Evolutionary conservation across 2,329 filamentous ascomycete species (phyloP).

Genomic region (Hypoxylon rubiginosum): DNA sequence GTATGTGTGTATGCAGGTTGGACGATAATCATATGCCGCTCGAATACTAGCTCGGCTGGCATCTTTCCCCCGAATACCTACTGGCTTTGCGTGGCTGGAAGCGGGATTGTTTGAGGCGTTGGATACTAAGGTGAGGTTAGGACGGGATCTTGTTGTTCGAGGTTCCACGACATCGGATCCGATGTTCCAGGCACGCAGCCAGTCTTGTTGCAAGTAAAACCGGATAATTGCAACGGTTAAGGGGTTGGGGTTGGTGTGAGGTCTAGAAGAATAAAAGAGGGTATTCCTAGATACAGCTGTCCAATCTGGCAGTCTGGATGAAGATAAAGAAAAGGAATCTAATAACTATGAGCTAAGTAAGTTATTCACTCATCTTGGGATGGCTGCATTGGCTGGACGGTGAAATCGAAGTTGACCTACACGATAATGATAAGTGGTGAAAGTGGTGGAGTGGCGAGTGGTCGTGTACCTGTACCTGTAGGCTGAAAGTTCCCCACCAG

Average conservation of each 20-base stretch:
- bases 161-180: conserved; percentile 38
- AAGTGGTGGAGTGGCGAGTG: not conserved
- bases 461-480: too few species aligned
- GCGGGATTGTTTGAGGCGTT: conserved; percentile 14
- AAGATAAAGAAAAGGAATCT: conserved; percentile 22
- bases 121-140: not conserved
- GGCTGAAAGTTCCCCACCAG: conserved; percentile 9
- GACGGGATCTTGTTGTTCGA: conserved; percentile 7
- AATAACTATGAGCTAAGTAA: not conserved
- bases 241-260: conserved; percentile 16
- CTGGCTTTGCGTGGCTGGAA: not conserved
- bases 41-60: not conserved
- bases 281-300: conserved; percentile 13
- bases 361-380: not conserved
- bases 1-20: conserved; percentile 1
- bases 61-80: not conserved
- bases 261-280: conserved; percentile 36
- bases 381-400: not conserved
- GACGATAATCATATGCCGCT: conserved; percentile 2
- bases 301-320: conserved; percentile 33
- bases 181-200: conserved; percentile 34
- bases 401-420: conserved; percentile 7
- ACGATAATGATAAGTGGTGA: conserved; percentile 29
- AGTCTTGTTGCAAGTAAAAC: conserved; percentile 20
- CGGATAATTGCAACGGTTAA: conserved; percentile 30